Evolutionary conservation across 2,329 filamentous ascomycete genomes (phyloP), one percentile per base, ranked within the genome.

Genomic region (Penicillium verrucosum): DNA sequence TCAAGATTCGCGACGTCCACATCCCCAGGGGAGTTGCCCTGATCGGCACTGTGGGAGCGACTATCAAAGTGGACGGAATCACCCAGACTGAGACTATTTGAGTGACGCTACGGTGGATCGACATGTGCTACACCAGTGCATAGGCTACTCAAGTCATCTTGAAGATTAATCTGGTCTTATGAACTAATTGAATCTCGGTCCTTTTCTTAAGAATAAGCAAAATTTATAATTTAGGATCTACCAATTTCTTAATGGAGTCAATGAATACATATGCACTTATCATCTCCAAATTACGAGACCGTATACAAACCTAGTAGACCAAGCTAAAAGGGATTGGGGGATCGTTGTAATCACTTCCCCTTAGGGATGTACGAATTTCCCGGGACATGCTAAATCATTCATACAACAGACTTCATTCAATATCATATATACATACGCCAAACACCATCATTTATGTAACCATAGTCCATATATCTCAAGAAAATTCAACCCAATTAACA

Each of bases 21-120:
- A 82, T 87, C 42, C 84, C 84, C 1, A 70, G 72, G 38, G 82
- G 81, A 14, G 80, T 87, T 52, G 81, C 83, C 9, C 70, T 87
- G 52, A 83, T 87, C 58, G 85, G 85, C 25, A 65, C 62, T 1
- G 56, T 66, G 3, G 57, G 58, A 32, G 64, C 63, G 8, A 64
- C 56, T 8, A 36, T 65, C 16, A 65, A 56, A 8, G 38, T 64
- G 5, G 60, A 64, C 41, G 60, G 60, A 12, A 58, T 64, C 34
- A 32, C 51, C 14, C 55, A 62, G 44, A 40, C 32, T 1, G 55
- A 52, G 48, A 58, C 47, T 21, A 47, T 58, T 14, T 59, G n/a
- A 58, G 32, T 41, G 34, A 11, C 7, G 29, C 18, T 8, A 51
- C 5, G 10, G 30, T 36, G 18, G n/a, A 4, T 29, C 8, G 8